Percentiles rank a stretch among this genome's conserved stretches.
Conservation (phyloP, 306 rosid species). For the cucumber (Cucumis sativus) region Cucumber_9930_V3 NC_026658.2:422501-423000, state of each 20-base stretch:
- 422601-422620: constrained; percentile 52
- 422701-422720: constrained; percentile 55
- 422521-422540: constrained; percentile 76
- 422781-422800: no score
- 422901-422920: no score
- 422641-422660: constrained; percentile 53
- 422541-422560: constrained; percentile 57
- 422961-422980: no score
- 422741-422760: constrained; percentile 10
- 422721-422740: constrained; percentile 49
- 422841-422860: no score
- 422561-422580: constrained; percentile 67
- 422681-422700: constrained; percentile 69
- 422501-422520: constrained; percentile 82
- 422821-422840: no score
- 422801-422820: no score
- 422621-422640: constrained; percentile 39
- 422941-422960: no score
- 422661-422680: constrained; percentile 47
- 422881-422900: no score
- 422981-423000: no score
- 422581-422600: constrained; percentile 73
- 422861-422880: no score
- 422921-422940: no score
- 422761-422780: not conserved